Percentiles rank a stretch among this genome's conserved stretches.
phyloP scores from a whole-genome alignment of 2,329 filamentous ascomycete species.

The Ophiocordyceps polyrhachis-furcata region DNA sequence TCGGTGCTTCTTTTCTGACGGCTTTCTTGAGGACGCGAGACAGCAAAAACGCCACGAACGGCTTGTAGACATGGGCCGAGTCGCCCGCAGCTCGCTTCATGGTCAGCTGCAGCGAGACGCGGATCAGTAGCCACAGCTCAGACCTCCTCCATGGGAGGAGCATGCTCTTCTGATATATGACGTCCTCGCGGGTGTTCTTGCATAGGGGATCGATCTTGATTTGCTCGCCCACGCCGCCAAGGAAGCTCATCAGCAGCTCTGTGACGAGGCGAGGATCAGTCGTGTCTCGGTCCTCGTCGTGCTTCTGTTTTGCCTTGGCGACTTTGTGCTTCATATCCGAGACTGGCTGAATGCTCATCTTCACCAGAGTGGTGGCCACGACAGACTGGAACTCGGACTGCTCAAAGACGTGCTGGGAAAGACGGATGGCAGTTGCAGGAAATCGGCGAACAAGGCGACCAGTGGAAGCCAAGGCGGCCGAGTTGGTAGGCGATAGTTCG shows the following conservation, averaged over 20 bases:
- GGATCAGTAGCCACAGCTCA: slow-evolving; percentile 3
- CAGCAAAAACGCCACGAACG: slow-evolving; percentile 29
- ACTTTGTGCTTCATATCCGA: slow-evolving; percentile 6
- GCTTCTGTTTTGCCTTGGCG: slow-evolving; percentile 17
- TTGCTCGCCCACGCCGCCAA: slow-evolving; percentile 17
- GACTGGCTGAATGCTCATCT: slow-evolving; percentile 12
- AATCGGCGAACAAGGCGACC: slow-evolving; percentile 2
- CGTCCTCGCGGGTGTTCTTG: slow-evolving; percentile 35
- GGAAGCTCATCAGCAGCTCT: slow-evolving; percentile 22
- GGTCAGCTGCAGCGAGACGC: slow-evolving; percentile 3
- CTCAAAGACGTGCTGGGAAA: not conserved
- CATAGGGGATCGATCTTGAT: slow-evolving; percentile 14
- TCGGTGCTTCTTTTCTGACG: slow-evolving; percentile 2
- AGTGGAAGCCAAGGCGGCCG: slow-evolving; percentile 7
- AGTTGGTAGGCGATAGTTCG: slow-evolving; percentile 12
- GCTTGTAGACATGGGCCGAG: slow-evolving; percentile 25
- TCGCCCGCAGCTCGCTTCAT: not conserved
- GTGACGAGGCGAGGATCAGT: slow-evolving; percentile 30
- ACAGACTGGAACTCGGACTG: slow-evolving; percentile 5
- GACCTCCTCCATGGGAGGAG: slow-evolving; percentile 1
- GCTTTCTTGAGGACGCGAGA: slow-evolving; percentile 13
- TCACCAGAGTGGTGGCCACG: slow-evolving; percentile 9
- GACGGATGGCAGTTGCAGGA: not conserved
- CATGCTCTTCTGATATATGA: not conserved
- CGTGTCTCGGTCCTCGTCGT: slow-evolving; percentile 28